Percentiles rank a stretch among this genome's conserved stretches.
Evolutionary conservation across 1,284 basidiomycete genomes (phyloP).

Genomic region (Rhodotorula sp.): DNA sequence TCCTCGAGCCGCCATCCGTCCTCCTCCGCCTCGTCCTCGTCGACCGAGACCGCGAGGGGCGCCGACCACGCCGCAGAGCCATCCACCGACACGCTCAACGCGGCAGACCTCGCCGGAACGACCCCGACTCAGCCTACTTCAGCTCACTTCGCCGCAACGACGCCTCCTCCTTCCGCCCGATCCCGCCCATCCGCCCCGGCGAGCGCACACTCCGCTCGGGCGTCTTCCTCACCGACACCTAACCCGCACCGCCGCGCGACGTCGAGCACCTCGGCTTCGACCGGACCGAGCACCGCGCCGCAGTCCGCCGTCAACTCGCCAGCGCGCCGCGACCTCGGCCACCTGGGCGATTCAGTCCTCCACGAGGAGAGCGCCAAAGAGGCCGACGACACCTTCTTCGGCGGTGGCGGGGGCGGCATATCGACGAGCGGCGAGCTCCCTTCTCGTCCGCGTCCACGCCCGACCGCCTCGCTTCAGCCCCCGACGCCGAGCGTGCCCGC

Average conservation of each 20-base stretch:
- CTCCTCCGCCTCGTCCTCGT: neutral
- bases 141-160: neutral
- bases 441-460: neutral
- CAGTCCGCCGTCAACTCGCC: constrained; percentile 16
- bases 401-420: too few species aligned
- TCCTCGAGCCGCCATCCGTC: neutral
- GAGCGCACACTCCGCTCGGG: constrained; percentile 9
- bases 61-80: neutral
- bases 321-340: constrained; percentile 10
- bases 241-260: constrained; percentile 17
- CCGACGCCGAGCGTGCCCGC: neutral
- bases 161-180: neutral
- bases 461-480: neutral
- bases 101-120: neutral
- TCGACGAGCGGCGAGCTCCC: neutral
- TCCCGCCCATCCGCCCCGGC: constrained; percentile 1
- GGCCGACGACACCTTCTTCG: constrained; percentile 12
- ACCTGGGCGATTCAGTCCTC: constrained; percentile 16
- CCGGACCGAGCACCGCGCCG: neutral
- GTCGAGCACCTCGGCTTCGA: constrained; percentile 3
- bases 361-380: constrained; percentile 28
- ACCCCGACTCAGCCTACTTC: neutral
- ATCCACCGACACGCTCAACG: neutral
- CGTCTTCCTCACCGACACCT: constrained; percentile 17
- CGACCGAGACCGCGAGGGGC: neutral